A percentile compares a stretch with the other conserved stretches of the same genome.
phyloP scores from a whole-genome alignment of 345 rosid genomes.

The Euphorbia tirucalli region DNA sequence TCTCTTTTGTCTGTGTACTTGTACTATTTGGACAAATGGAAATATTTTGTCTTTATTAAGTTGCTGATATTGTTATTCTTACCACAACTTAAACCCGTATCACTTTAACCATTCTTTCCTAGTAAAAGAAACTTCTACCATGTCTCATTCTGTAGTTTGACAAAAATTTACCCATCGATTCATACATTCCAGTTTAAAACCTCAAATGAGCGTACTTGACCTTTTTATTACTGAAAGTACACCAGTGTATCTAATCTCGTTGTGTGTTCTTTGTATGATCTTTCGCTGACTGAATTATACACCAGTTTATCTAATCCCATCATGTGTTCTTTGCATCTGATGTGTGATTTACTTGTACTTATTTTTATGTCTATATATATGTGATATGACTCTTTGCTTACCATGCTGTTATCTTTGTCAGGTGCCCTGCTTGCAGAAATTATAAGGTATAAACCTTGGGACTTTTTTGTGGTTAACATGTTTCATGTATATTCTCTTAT shows the following conservation, averaged over 20 bases:
- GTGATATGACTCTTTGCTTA: slow-evolving; percentile 17
- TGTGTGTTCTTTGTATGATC: not conserved
- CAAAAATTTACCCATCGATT: not conserved
- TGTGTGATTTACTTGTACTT: not conserved
- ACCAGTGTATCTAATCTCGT: not conserved
- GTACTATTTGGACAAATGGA: not conserved
- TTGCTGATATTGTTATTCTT: not conserved
- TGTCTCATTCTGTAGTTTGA: not conserved
- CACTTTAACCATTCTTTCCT: not conserved
- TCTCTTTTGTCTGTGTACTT: not conserved
- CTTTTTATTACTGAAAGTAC: not conserved
- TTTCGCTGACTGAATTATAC: no score
- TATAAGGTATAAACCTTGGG: slow-evolving; percentile 60
- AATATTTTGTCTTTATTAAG: no score
- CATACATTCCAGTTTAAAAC: not conserved
- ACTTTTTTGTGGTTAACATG: slow-evolving; percentile 11
- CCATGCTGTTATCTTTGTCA: slow-evolving; percentile 35
- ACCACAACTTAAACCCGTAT: not conserved
- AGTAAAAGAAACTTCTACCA: not conserved
- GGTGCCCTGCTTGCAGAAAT: slow-evolving; percentile 99
- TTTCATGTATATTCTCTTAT: slow-evolving; percentile 13
- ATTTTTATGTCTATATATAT: not conserved
- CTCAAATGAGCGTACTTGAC: not conserved
- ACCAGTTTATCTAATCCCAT: not conserved
- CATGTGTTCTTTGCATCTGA: not conserved